Percentiles rank a stretch among this genome's conserved stretches.
These are phyloP conservation scores for Pyrus pyrifolia DNA, from an alignment of 306 rosid species.

Conservation along the genomic window DNA sequence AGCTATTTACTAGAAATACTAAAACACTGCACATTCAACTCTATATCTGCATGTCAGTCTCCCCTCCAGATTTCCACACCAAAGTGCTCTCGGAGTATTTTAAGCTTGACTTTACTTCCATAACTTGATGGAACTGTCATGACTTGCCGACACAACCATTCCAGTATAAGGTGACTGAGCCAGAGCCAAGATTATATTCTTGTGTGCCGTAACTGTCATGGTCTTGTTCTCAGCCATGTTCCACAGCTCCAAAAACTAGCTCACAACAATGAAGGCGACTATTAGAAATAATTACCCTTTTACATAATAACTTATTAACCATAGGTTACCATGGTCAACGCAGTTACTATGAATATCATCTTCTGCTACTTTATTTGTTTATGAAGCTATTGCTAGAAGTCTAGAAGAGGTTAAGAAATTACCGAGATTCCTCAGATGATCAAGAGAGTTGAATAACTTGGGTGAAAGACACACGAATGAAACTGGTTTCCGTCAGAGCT, in stretches of 20 bases:
- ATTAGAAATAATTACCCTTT: not conserved
- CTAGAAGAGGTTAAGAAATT: conserved; percentile 10
- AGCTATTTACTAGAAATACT: no score
- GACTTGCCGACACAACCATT: conserved; percentile 84
- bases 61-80: conserved; percentile 11
- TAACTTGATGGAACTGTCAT: conserved; percentile 73
- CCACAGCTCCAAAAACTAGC: conserved; percentile 88
- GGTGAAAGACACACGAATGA: conserved; percentile 84
- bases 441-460: conserved; percentile 72
- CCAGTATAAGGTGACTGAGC: conserved; percentile 71
- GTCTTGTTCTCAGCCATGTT: conserved; percentile 71
- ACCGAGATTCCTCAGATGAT: conserved; percentile 85
- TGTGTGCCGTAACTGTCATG: conserved; percentile 72
- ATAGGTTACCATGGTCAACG: not conserved
- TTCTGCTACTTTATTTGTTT: no score
- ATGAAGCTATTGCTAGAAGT: not conserved
- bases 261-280: conserved; percentile 1
- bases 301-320: not conserved
- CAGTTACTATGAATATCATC: no score
- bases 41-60: not conserved
- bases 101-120: conserved; percentile 51
- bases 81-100: conserved; percentile 4
- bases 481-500: conserved; percentile 55
- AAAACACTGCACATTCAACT: not conserved
- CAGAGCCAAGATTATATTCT: conserved; percentile 67